A percentile compares a stretch with the other conserved stretches of the same genome.
Conservation (phyloP, 805 yeast species). For the Saccharomyces mikatae region DNA sequence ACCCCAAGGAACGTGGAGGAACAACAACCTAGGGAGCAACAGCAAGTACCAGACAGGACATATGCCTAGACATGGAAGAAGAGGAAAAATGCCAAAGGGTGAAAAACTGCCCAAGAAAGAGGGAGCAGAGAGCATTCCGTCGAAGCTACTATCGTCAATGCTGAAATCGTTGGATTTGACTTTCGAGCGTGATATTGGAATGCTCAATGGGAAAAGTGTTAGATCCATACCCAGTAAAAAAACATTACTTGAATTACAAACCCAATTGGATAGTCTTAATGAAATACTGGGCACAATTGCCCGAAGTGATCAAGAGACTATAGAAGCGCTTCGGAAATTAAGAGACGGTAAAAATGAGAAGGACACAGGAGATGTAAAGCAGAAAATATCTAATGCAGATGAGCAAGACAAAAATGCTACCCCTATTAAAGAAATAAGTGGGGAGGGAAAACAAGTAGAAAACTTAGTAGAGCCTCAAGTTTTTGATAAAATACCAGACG, state of each 20-base stretch:
- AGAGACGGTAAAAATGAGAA: slow-evolving; percentile 10
- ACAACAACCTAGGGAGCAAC: neutral
- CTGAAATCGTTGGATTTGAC: slow-evolving; percentile 44
- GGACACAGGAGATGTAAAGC: neutral
- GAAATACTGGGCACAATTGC: slow-evolving; percentile 17
- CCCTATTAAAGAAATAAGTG: neutral
- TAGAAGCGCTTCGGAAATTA: slow-evolving; percentile 12
- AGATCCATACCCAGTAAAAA: slow-evolving; percentile 36
- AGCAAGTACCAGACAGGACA: neutral
- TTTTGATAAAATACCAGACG: neutral
- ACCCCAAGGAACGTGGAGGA: neutral
- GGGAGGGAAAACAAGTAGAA: slow-evolving; percentile 1
- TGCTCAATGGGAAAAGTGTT: slow-evolving; percentile 50
- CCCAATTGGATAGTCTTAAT: slow-evolving; percentile 27
- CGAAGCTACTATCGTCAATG: slow-evolving; percentile 41
- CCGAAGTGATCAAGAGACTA: slow-evolving; percentile 16
- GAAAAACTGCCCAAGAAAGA: slow-evolving; percentile 17
- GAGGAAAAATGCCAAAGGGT: slow-evolving; percentile 18
- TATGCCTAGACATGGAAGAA: slow-evolving; percentile 21
- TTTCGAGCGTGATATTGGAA: slow-evolving; percentile 53
- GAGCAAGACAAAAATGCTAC: neutral
- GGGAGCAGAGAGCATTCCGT: slow-evolving; percentile 31
- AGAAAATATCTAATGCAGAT: neutral
- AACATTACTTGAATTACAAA: slow-evolving; percentile 38
- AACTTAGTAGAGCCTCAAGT: neutral